phyloP scores from a whole-genome alignment of 306 rosid genomes.

The Purshia tridentata region DNA sequence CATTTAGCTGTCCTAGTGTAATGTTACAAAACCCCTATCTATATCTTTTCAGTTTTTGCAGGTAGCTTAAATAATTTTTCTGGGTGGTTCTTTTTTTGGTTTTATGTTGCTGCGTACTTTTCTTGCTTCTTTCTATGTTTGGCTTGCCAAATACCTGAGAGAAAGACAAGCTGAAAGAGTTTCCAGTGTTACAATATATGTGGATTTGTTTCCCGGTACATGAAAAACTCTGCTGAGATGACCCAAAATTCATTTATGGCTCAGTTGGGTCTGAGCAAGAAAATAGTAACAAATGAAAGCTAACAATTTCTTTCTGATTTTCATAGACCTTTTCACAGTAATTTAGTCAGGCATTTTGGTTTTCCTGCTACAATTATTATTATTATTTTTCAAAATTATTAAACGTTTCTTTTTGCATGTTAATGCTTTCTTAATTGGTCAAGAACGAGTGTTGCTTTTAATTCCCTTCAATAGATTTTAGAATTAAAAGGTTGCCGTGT shows the following conservation, averaged over 20 bases:
- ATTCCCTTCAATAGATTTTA: too few relatives aligned
- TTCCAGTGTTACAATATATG: neutral
- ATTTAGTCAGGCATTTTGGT: constrained; percentile 5
- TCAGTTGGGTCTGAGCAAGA: constrained; percentile 1
- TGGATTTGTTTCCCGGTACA: neutral
- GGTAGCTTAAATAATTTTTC: neutral
- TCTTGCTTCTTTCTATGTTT: constrained; percentile 1
- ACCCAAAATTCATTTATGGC: neutral
- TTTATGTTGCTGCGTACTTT: neutral
- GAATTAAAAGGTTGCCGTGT: too few relatives aligned
- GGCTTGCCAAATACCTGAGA: neutral
- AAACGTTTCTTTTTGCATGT: neutral
- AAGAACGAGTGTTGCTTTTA: neutral
- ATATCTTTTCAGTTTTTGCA: constrained; percentile 2
- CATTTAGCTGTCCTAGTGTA: neutral
- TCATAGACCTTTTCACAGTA: neutral
- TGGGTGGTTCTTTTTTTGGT: neutral
- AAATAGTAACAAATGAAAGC: neutral
- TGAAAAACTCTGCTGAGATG: neutral
- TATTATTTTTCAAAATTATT: too few relatives aligned
- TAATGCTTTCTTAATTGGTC: neutral
- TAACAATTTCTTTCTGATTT: neutral
- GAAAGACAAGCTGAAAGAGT: neutral
- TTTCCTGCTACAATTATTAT: neutral
- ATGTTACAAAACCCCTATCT: neutral